Percentiles rank a stretch among this genome's conserved stretches.
Conservation (phyloP, 306 rosid species). For the Quillaja saponaria region DNA sequence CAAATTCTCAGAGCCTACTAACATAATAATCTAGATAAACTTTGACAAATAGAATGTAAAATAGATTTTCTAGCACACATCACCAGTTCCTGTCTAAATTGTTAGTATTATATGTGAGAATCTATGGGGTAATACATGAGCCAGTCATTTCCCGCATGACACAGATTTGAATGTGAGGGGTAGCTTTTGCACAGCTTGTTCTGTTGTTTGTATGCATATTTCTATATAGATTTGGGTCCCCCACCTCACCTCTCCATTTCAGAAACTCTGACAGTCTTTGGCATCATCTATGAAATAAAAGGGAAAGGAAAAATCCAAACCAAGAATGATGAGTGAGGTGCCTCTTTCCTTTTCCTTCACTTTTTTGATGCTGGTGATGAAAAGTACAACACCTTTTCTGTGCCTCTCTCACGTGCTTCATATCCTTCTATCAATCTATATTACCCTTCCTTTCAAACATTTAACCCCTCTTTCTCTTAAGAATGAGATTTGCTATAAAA, state of each 20-base stretch:
- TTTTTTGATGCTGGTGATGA: conserved; percentile 50
- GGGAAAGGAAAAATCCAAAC: conserved; percentile 44
- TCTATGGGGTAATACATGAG: conserved; percentile 53
- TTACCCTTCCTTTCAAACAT: conserved; percentile 17
- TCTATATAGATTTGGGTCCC: conserved; percentile 87
- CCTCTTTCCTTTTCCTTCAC: conserved; percentile 39
- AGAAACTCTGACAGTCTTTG: conserved; percentile 45
- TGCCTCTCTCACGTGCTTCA: conserved; percentile 66
- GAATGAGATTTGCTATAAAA: conserved; percentile 39
- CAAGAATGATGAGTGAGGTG: conserved; percentile 35
- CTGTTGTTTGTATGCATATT: conserved; percentile 69
- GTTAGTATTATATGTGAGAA: conserved; percentile 36
- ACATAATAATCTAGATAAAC: conserved; percentile 21
- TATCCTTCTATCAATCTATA: conserved; percentile 33
- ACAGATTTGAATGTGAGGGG: conserved; percentile 80
- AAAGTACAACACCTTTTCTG: conserved; percentile 54
- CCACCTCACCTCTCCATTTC: conserved; percentile 31
- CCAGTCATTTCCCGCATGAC: conserved; percentile 54
- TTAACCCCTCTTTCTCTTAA: background rate
- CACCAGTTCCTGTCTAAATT: background rate
- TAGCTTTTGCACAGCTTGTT: conserved; percentile 72
- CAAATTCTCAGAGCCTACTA: conserved; percentile 6
- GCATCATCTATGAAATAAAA: conserved; percentile 46
- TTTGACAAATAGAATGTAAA: conserved; percentile 25
- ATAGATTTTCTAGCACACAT: conserved; percentile 19